Evolutionary conservation across 768 basidiomycete genomes (phyloP).

Genomic region (Xerocomellus intermedius): DNA sequence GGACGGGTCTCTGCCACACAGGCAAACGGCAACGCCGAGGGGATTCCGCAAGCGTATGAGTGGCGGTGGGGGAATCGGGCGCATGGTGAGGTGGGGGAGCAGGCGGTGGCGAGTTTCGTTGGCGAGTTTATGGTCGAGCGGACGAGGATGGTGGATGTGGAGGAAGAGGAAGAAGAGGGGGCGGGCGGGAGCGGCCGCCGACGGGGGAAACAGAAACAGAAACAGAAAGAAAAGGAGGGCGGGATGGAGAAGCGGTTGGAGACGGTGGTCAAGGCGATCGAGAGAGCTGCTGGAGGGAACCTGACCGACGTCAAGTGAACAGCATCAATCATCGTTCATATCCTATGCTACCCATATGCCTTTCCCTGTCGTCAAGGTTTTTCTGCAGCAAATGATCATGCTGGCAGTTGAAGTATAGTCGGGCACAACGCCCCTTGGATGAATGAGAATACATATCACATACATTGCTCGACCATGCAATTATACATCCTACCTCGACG

Average conservation of each 20-base stretch:
- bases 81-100: slow-evolving; percentile 80
- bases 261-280: slow-evolving; percentile 33
- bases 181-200: background rate
- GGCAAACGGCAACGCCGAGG: slow-evolving; percentile 21
- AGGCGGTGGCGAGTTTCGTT: slow-evolving; percentile 69
- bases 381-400: background rate
- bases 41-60: slow-evolving; percentile 43
- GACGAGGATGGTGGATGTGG: slow-evolving; percentile 11
- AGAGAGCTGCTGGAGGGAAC: slow-evolving; percentile 49
- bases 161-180: slow-evolving; percentile 21
- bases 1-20: slow-evolving; percentile 48
- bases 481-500: slow-evolving; percentile 4
- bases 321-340: background rate
- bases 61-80: slow-evolving; percentile 89
- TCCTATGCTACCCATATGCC: too few species aligned
- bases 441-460: slow-evolving; percentile 6
- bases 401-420: background rate
- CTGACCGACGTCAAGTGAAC: slow-evolving; percentile 39
- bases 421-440: background rate
- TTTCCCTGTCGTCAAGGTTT: background rate
- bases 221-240: slow-evolving; percentile 13
- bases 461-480: slow-evolving; percentile 3
- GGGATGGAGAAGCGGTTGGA: slow-evolving; percentile 26
- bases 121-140: slow-evolving; percentile 68
- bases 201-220: slow-evolving; percentile 20